phyloP scores from a whole-genome alignment of 441 rosid genomes.

The Metrosideros polymorpha region DNA sequence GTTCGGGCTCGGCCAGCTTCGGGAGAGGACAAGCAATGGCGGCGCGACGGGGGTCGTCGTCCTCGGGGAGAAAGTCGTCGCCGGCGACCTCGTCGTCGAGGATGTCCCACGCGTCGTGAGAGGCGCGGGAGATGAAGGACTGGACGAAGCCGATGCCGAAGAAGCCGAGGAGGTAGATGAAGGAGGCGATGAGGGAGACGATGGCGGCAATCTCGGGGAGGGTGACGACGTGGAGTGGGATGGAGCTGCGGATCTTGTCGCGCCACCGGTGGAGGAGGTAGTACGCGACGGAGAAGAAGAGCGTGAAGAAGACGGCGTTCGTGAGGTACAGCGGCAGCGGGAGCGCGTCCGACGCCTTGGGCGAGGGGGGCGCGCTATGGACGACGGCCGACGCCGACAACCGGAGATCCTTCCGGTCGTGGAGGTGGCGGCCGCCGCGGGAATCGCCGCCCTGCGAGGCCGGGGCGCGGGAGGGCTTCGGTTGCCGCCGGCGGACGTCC shows the following conservation, averaged over 20 bases:
- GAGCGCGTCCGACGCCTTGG: slow-evolving; percentile 14
- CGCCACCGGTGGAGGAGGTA: slow-evolving; percentile 17
- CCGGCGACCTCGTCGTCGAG: slow-evolving; percentile 2
- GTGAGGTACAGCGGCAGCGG: slow-evolving; percentile 15
- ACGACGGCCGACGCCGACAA: neutral
- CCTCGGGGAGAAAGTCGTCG: neutral
- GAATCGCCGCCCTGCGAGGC: neutral
- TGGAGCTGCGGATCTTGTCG: slow-evolving; percentile 15
- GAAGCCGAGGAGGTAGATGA: slow-evolving; percentile 16
- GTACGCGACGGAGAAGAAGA: slow-evolving; percentile 18
- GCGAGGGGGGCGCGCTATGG: neutral
- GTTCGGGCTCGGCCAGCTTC: neutral
- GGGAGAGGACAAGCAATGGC: neutral
- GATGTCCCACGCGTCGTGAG: slow-evolving; percentile 7
- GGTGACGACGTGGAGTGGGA: slow-evolving; percentile 15
- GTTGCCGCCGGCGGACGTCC: neutral
- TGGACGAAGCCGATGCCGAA: slow-evolving; percentile 17
- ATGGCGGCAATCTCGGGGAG: slow-evolving; percentile 11
- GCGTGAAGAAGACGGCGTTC: slow-evolving; percentile 15
- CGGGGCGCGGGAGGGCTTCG: neutral
- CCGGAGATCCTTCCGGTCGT: neutral
- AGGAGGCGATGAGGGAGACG: slow-evolving; percentile 17
- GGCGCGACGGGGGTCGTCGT: neutral
- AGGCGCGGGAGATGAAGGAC: slow-evolving; percentile 8
- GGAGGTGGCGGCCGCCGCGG: neutral